Conservation (phyloP, 1,284 basidiomycete genomes). For the Puccinia brachypodii region DNA sequence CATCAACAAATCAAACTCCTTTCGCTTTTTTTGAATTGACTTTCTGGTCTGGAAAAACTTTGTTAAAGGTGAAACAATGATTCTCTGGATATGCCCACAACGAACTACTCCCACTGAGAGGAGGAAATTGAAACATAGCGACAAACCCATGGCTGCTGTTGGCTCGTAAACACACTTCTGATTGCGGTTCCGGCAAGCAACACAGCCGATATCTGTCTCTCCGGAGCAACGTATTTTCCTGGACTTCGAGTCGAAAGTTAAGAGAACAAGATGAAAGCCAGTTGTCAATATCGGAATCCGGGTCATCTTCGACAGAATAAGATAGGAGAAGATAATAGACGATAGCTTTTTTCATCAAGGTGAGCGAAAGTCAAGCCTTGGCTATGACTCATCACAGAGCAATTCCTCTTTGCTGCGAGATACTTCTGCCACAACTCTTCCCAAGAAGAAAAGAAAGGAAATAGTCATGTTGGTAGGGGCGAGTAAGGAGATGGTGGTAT, state of each 20-base stretch:
- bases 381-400: not conserved
- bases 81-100: no score
- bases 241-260: conserved; percentile 3
- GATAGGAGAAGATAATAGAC: not conserved
- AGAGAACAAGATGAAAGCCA: conserved; percentile 4
- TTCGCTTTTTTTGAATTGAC: no score
- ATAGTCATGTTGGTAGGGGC: not conserved
- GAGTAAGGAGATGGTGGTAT: no score
- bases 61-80: no score
- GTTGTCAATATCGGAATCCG: not conserved
- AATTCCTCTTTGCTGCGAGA: not conserved
- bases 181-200: conserved; percentile 33
- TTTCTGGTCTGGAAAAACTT: no score
- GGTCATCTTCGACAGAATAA: not conserved
- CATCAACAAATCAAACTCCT: no score
- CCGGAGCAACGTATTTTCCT: conserved; percentile 46
- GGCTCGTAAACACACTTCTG: conserved; percentile 46
- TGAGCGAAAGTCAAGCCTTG: not conserved
- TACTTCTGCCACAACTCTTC: not conserved
- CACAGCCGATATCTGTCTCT: conserved; percentile 40
- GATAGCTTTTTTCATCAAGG: not conserved
- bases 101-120: no score
- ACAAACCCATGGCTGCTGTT: conserved; percentile 47
- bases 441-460: not conserved
- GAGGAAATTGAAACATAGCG: no score